A percentile compares a stretch with the other conserved stretches of the same genome.
These are phyloP conservation scores for Anthostomella pinea DNA, from an alignment of 2,329 filamentous ascomycete genomes.

Conservation along the genomic window DNA sequence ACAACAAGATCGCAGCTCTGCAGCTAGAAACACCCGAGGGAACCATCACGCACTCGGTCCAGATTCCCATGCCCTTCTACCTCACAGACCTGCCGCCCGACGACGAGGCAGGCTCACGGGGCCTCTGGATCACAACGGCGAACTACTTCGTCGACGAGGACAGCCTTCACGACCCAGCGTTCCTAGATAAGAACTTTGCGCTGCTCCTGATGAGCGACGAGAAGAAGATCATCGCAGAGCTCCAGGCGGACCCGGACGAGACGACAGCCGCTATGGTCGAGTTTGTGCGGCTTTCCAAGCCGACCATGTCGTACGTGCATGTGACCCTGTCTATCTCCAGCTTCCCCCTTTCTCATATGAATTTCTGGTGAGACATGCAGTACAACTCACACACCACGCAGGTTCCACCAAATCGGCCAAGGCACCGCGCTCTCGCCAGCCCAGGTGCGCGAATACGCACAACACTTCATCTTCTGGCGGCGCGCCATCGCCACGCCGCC, in stretches of 20 bases:
- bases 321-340: neutral
- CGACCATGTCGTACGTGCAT: conserved; percentile 57
- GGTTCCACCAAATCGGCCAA: conserved; percentile 67
- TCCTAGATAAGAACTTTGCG: conserved; percentile 82
- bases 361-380: neutral
- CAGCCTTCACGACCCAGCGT: conserved; percentile 60
- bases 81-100: conserved; percentile 70
- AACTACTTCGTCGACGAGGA: conserved; percentile 72
- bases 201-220: conserved; percentile 83
- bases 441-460: conserved; percentile 82
- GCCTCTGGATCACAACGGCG: conserved; percentile 84
- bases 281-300: conserved; percentile 72
- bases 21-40: conserved; percentile 65
- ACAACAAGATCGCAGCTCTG: conserved; percentile 81
- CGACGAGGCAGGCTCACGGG: conserved; percentile 66
- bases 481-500: conserved; percentile 89
- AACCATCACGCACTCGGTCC: conserved; percentile 58
- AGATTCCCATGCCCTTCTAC: conserved; percentile 65
- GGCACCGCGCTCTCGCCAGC: conserved; percentile 70
- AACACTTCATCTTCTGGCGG: conserved; percentile 94
- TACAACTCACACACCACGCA: conserved; percentile 22
- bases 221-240: conserved; percentile 66
- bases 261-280: conserved; percentile 76
- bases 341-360: neutral
- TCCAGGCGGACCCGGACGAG: conserved; percentile 74